These are phyloP conservation scores for Rhododendron williamsianum DNA, from an alignment of 148 eudicot genomes.

Conservation along the genomic window DNA sequence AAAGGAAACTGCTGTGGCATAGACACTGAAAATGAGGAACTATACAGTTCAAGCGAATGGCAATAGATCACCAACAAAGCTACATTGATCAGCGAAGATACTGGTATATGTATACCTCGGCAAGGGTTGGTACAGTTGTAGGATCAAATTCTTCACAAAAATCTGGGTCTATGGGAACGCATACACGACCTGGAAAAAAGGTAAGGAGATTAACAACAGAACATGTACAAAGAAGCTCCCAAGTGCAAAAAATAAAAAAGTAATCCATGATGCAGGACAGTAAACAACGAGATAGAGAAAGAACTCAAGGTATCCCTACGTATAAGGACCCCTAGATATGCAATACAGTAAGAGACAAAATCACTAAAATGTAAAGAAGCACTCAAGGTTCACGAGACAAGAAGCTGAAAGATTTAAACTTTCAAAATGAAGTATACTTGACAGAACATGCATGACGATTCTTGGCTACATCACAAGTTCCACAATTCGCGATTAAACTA, in stretches of 20 bases:
- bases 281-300: background rate
- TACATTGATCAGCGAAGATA: background rate
- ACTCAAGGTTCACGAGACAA: background rate
- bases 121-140: slow-evolving; percentile 72
- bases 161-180: slow-evolving; percentile 84
- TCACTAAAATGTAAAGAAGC: background rate
- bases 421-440: background rate
- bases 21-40: background rate
- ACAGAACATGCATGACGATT: background rate
- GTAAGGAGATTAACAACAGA: background rate
- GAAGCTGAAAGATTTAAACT: background rate
- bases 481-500: background rate
- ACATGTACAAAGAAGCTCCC: background rate
- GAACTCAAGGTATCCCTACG: background rate
- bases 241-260: background rate
- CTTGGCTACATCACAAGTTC: background rate
- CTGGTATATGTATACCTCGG: slow-evolving; percentile 45
- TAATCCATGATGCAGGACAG: background rate
- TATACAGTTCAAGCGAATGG: background rate
- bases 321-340: background rate
- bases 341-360: background rate
- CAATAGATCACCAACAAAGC: background rate
- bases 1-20: background rate
- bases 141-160: slow-evolving; percentile 87
- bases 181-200: slow-evolving; percentile 66